These are phyloP conservation scores for Bipolaris gigantea DNA, from an alignment of 2,329 filamentous ascomycete genomes.

Conservation along the genomic window DNA sequence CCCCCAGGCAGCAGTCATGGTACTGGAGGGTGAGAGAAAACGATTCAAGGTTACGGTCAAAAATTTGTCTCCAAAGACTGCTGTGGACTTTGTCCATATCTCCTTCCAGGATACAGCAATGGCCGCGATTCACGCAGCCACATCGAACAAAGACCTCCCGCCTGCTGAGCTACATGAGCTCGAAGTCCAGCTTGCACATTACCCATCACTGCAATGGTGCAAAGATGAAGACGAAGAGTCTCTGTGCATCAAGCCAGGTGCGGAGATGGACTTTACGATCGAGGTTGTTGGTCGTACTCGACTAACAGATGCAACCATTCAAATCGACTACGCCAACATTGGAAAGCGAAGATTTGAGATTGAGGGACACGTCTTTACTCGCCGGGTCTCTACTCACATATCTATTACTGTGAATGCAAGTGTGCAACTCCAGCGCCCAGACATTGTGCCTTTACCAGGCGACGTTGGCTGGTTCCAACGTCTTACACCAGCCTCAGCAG, in stretches of 20 bases:
- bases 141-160: conserved; percentile 75
- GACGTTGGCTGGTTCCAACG: conserved; percentile 65
- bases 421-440: conserved; percentile 77
- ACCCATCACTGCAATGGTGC: conserved; percentile 61
- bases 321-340: conserved; percentile 85
- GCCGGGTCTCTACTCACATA: conserved; percentile 78
- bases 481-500: not conserved
- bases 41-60: conserved; percentile 77
- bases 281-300: conserved; percentile 86
- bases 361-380: conserved; percentile 75
- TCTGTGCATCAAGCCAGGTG: conserved; percentile 66
- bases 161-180: conserved; percentile 83
- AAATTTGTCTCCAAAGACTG: conserved; percentile 70
- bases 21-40: conserved; percentile 85
- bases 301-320: conserved; percentile 74
- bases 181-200: conserved; percentile 75
- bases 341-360: conserved; percentile 69
- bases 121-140: conserved; percentile 70
- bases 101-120: conserved; percentile 90
- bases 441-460: conserved; percentile 73
- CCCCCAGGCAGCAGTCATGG: conserved; percentile 83
- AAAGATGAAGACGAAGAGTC: conserved; percentile 51
- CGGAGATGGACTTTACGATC: conserved; percentile 73
- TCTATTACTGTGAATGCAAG: conserved; percentile 91
- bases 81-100: conserved; percentile 82